These are phyloP conservation scores for Neofusicoccum cordaticola DNA, from an alignment of 2,329 filamentous ascomycete genomes.

Conservation along the genomic window DNA sequence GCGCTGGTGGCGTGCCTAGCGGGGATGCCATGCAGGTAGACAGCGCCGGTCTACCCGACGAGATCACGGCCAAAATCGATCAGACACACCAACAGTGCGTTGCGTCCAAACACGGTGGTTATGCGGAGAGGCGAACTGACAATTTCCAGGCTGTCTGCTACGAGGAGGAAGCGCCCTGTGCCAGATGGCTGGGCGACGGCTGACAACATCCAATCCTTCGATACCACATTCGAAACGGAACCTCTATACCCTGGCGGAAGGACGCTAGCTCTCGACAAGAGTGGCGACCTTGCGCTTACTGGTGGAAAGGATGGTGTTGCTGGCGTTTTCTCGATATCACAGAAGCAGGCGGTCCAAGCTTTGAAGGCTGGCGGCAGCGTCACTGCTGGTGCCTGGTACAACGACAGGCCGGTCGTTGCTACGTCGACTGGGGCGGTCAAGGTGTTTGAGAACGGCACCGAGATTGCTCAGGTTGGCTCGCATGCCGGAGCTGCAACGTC, in stretches of 20 bases:
- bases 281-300: slow-evolving; percentile 66
- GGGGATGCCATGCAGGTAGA: slow-evolving; percentile 95
- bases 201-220: slow-evolving; percentile 65
- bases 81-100: slow-evolving; percentile 76
- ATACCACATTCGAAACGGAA: slow-evolving; percentile 53
- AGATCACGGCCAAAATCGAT: slow-evolving; percentile 70
- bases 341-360: slow-evolving; percentile 70
- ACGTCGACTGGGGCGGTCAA: slow-evolving; percentile 77
- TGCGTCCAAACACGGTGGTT: not conserved
- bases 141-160: slow-evolving; percentile 69
- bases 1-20: slow-evolving; percentile 50
- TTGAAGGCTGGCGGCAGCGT: slow-evolving; percentile 64
- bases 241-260: slow-evolving; percentile 59
- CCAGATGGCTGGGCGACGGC: slow-evolving; percentile 80
- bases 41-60: slow-evolving; percentile 69
- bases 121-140: slow-evolving; percentile 24
- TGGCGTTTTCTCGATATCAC: slow-evolving; percentile 74
- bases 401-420: slow-evolving; percentile 66
- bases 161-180: slow-evolving; percentile 82
- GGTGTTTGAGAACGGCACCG: slow-evolving; percentile 69
- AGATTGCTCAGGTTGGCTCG: slow-evolving; percentile 68
- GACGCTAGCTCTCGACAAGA: slow-evolving; percentile 56
- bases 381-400: slow-evolving; percentile 65
- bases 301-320: slow-evolving; percentile 72
- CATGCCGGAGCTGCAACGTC: slow-evolving; percentile 80